Evolutionary conservation across 179 eudicot species (phyloP), one percentile per base, ranked within the genome.

Genomic region (Beta lomatogona): DNA sequence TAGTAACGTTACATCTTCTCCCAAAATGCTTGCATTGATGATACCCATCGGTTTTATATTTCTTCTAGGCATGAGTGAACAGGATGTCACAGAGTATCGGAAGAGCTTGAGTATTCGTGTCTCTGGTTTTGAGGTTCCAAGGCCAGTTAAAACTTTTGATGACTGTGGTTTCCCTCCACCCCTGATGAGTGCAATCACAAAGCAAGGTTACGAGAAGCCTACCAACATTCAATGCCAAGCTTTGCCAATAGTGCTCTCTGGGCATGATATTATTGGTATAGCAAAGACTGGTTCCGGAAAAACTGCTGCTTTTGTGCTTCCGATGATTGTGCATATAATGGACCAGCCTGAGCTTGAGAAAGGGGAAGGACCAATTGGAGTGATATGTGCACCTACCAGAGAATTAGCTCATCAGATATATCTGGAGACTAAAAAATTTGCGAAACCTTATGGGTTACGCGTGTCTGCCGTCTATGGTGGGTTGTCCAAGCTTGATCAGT

Each of bases 271-370:
- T 55, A 94, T 95, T 82, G 98, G 94, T 60, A 95, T 95, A 67
- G 99, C 99, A 58, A 95, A 95, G 88, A 95, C 99, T 80, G 98
- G 99, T 68, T 95, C 99, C 10, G 99, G 99, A 73, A 95, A 95
- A 85, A 95, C 98, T 19, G 99, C 99, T 83, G 90, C 97, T 74
- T 95, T 95, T 83, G 97, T 95, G 85, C 98, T 95, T 85, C 99
- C 99, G 45, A 90, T 95, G 98, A 94, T 95, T 88, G 96, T 90
- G 64, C 99, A 95, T 85, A 91, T 94, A 63, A 95, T 95, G 97
- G 98, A 95, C 86, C 99, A 95, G 80, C 98, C 98, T 16, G 99
- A 94, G 86, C 91, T 95, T 82, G 86, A 46, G 59, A 95, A 94
- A 87, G 99, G 93, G 68, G 98, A 95, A 82, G 99, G 99, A 68